These are phyloP conservation scores for Forsythia suspensa DNA, from an alignment of 257 asterid species.

Conservation along the genomic window DNA sequence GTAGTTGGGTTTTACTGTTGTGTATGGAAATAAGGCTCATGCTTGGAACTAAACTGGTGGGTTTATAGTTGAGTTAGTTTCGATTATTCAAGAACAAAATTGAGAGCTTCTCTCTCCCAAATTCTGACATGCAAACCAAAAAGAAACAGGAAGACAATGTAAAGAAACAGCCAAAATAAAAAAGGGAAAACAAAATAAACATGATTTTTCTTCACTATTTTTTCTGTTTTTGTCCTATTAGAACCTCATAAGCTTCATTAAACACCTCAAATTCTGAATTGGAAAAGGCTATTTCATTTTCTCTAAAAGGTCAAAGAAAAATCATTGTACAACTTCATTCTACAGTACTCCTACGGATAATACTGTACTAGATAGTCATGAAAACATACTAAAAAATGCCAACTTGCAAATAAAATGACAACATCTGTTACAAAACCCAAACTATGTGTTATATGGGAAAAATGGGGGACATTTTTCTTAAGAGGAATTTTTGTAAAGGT, in stretches of 20 bases:
- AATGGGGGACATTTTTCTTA: not conserved
- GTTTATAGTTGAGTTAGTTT: not conserved
- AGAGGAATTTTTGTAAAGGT: not conserved
- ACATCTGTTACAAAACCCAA: not conserved
- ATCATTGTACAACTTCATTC: not conserved
- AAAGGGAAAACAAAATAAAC: not conserved
- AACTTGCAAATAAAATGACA: not conserved
- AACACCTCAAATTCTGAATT: not conserved
- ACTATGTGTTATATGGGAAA: not conserved
- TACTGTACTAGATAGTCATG: not conserved
- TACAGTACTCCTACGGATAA: not conserved
- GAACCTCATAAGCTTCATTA: not conserved
- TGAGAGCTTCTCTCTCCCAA: not conserved
- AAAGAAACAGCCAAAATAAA: not conserved
- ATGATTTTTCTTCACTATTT: not conserved
- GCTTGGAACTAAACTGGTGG: not conserved
- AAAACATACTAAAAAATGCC: conserved; percentile 9
- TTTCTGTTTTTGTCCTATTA: not conserved
- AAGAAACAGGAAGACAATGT: not conserved
- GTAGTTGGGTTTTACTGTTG: not conserved
- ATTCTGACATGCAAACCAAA: not conserved
- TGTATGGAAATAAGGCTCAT: not conserved
- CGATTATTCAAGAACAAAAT: too few relatives aligned
- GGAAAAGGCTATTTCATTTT: not conserved
- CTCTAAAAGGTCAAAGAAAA: not conserved